Percentiles rank a stretch among this genome's conserved stretches.
Evolutionary conservation across 257 asterid species (phyloP).

Genomic region (Leonotis leonurus): DNA sequence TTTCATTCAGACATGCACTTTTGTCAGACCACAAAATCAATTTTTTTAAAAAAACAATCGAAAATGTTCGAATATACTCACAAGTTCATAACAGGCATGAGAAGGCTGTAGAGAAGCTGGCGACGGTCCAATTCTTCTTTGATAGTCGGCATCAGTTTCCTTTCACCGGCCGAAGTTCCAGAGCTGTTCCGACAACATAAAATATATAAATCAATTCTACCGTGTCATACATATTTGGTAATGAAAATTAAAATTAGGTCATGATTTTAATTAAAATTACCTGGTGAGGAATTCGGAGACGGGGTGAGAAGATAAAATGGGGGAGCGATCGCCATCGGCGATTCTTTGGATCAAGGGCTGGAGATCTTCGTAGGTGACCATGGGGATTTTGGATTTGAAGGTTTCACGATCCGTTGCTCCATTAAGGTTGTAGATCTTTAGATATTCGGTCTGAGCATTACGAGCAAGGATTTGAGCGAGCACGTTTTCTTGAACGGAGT

Average conservation of each 20-base stretch:
- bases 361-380: constrained; percentile 32
- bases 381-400: constrained; percentile 62
- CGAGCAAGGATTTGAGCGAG: constrained; percentile 52
- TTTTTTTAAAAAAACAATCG: not conserved
- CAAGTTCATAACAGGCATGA: constrained; percentile 97
- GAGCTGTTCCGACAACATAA: constrained; percentile 19
- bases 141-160: constrained; percentile 94
- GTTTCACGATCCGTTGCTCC: constrained; percentile 65
- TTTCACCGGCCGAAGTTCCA: constrained; percentile 93
- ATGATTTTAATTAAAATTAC: constrained; percentile 27
- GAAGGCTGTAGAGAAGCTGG: constrained; percentile 92
- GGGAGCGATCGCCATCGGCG: constrained; percentile 24
- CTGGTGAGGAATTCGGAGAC: constrained; percentile 95
- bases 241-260: no score
- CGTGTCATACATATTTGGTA: no score
- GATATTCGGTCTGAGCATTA: constrained; percentile 74
- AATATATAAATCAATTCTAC: no score
- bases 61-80: constrained; percentile 22
- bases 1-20: no score
- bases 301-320: no score
- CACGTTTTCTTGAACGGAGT: constrained; percentile 64
- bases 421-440: constrained; percentile 39
- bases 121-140: constrained; percentile 92
- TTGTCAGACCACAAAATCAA: no score
- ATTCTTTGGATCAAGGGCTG: no score